Percentiles rank a stretch among this genome's conserved stretches.
These are phyloP conservation scores for Chionographis japonica DNA, from an alignment of 106 monocot genomes.

Conservation along the genomic window DNA sequence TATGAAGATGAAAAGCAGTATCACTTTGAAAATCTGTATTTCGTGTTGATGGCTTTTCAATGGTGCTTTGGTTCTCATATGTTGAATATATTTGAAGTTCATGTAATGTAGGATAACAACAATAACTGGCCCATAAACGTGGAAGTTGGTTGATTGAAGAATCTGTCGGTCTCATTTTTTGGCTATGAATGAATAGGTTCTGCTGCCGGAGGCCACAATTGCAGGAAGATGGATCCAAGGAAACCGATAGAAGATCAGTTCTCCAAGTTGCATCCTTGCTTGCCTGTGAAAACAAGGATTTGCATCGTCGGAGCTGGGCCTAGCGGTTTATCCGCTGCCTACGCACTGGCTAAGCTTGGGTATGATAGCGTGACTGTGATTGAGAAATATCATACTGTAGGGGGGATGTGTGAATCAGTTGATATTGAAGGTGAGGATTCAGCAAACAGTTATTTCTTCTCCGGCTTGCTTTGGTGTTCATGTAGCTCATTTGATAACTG, in stretches of 20 bases:
- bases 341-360: conserved; percentile 49
- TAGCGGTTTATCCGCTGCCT: conserved; percentile 47
- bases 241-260: conserved; percentile 36
- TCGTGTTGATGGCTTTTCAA: too few species aligned
- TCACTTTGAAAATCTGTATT: too few species aligned
- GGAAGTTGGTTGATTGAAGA: too few species aligned
- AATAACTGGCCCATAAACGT: too few species aligned
- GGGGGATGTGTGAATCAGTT: conserved; percentile 54
- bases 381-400: conserved; percentile 36
- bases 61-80: too few species aligned
- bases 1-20: too few species aligned
- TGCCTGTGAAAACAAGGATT: conserved; percentile 36
- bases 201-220: not conserved
- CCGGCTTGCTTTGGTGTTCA: not conserved
- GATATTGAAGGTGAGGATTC: conserved; percentile 34
- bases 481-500: not conserved
- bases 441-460: not conserved
- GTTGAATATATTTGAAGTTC: too few species aligned
- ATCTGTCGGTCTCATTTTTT: too few species aligned
- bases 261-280: conserved; percentile 41
- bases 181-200: too few species aligned
- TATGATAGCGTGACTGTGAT: conserved; percentile 39
- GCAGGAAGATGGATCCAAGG: conserved; percentile 17
- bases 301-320: conserved; percentile 48
- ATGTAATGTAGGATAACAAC: too few species aligned